Evolutionary conservation across 805 yeast genomes (phyloP).

Genomic region (Hanseniaspora nectarophila): DNA sequence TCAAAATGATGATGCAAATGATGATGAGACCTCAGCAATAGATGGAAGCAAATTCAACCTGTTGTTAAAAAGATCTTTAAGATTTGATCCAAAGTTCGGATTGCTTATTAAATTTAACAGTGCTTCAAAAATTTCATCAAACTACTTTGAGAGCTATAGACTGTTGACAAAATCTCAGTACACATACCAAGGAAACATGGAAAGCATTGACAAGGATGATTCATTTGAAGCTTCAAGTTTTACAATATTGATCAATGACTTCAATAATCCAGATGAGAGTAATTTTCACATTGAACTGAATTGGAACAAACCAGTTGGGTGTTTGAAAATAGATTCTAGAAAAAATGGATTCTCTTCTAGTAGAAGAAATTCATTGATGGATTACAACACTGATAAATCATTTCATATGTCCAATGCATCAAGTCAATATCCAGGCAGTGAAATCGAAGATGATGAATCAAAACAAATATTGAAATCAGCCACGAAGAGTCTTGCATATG

Average conservation of each 20-base stretch:
- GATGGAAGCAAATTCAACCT: conserved; percentile 7
- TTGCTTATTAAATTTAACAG: conserved; percentile 3
- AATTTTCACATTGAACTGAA: conserved; percentile 9
- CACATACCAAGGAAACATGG: too few relatives aligned
- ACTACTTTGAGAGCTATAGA: conserved; percentile 12
- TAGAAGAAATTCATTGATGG: not conserved
- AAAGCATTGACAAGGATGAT: not conserved
- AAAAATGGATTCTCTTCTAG: not conserved
- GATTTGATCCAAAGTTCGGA: conserved; percentile 12
- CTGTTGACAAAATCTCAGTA: conserved; percentile 9
- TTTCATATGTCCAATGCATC: not conserved
- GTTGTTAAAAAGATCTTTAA: conserved; percentile 5
- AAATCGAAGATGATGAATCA: conserved; percentile 10
- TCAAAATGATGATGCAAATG: not conserved
- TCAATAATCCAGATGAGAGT: conserved; percentile 10
- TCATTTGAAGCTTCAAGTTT: conserved; percentile 4
- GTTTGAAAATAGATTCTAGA: not conserved
- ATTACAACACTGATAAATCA: not conserved
- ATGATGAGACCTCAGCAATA: not conserved
- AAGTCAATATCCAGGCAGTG: conserved; percentile 2
- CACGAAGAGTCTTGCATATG: not conserved
- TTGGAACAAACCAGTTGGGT: conserved; percentile 4
- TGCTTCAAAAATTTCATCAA: not conserved
- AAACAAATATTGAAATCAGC: not conserved
- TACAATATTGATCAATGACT: conserved; percentile 7